phyloP scores from a whole-genome alignment of 2,329 filamentous ascomycete genomes.

The Escovopsis sp. region DNA sequence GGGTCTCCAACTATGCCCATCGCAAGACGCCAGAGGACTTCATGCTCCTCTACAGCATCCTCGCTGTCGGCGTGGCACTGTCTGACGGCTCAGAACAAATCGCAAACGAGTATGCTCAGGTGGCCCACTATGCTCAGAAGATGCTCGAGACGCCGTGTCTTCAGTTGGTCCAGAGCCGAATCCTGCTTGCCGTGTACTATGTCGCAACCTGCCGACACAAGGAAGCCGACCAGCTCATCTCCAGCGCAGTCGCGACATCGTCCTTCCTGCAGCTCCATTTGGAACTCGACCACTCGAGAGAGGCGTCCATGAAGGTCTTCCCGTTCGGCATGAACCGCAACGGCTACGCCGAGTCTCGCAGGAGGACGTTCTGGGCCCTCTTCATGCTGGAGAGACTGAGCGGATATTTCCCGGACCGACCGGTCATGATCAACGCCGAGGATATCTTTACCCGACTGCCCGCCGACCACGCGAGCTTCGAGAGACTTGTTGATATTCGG shows the following conservation, averaged over 20 bases:
- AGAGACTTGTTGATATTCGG: conserved; percentile 40
- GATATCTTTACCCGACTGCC: conserved; percentile 56
- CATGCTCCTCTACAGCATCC: conserved; percentile 32
- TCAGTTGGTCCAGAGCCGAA: conserved; percentile 50
- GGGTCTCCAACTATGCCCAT: conserved; percentile 20
- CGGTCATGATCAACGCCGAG: conserved; percentile 43
- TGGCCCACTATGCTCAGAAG: conserved; percentile 41
- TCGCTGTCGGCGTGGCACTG: conserved; percentile 24
- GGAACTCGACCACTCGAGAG: conserved; percentile 37
- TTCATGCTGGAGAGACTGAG: conserved; percentile 56
- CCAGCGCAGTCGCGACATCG: conserved; percentile 45
- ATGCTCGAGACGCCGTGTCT: conserved; percentile 22
- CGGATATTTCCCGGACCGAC: conserved; percentile 38
- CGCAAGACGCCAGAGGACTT: conserved; percentile 27
- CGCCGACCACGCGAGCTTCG: conserved; percentile 44
- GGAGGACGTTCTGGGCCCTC: conserved; percentile 58
- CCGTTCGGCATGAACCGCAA: conserved; percentile 43
- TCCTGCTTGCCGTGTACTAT: conserved; percentile 54
- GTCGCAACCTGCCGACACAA: conserved; percentile 44
- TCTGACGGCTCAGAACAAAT: conserved; percentile 23
- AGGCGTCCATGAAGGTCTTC: conserved; percentile 23
- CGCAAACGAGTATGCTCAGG: conserved; percentile 28
- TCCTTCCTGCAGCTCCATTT: conserved; percentile 47
- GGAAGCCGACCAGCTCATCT: conserved; percentile 49
- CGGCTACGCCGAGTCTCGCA: conserved; percentile 49